Base-by-base conservation (phyloP, 495 filamentous ascomycete species). In the Trichoderma gamsii region DNA sequence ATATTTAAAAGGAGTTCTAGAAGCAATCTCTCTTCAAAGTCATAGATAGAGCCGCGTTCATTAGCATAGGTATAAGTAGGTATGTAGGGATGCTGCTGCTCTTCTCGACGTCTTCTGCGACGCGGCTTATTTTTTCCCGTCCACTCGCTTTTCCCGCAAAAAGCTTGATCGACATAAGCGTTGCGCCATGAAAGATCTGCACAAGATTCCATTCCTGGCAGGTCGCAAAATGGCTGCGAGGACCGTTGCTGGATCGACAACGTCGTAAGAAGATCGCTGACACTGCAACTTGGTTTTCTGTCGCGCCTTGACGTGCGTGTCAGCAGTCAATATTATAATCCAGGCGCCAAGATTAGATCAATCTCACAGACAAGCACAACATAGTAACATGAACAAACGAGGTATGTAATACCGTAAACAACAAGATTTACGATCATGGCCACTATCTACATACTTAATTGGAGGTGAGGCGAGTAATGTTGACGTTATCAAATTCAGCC, bases 161-260 rank as follows among this genome's bases (percentile, higher is more conserved):
- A 23, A 56, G 44, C 56, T 61, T 61, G 56, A 61, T 61, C 56
- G 56, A 32, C 56, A 61, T 61, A 61, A 61, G 56, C 23, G 25
- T 13, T 25, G 25, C n/a, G 25, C 25, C 13, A 32, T 61, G 3
- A 18, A 12, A 15, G 56, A 61, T 61, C 56, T 61, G 56, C 56
- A 25, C 25, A 29, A 11, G 8, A 61, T 61, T 9, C 56, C 56
- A 23, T 13, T 18, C 27, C 1, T 32, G 25, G 56, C 23, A 61
- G 56, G 56, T 61, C 56, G 27, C 27, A 29, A 3, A 6, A 13
- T 15, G 11, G 11, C 56, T 32, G 25, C 13, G 29, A 61, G 23
- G 27, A n/a, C 56, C 56, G 56, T 29, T 32, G 11, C 25, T 6
- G 56, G 27, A 61, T 61, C 56, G 56, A 61, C 27, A 61, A 49